Evolutionary conservation across 2,329 filamentous ascomycete species (phyloP).

Genomic region (Venturia effusa): DNA sequence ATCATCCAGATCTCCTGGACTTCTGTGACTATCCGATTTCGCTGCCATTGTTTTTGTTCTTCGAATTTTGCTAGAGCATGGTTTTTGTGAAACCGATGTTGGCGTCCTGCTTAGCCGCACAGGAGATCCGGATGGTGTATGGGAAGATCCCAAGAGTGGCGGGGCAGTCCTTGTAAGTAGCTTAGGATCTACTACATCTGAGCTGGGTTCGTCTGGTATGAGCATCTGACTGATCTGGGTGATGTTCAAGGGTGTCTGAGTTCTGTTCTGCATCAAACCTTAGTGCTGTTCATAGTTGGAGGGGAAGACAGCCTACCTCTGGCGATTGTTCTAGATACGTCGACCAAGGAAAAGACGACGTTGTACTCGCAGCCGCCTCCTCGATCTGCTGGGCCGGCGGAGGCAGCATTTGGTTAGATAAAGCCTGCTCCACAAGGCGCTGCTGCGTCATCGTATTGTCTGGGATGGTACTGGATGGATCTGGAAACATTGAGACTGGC

Average conservation of each 20-base stretch:
- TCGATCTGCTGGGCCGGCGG: background rate
- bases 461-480: constrained; percentile 9
- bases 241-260: background rate
- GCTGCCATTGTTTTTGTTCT: constrained; percentile 1
- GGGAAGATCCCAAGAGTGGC: background rate
- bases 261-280: background rate
- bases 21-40: background rate
- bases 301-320: background rate
- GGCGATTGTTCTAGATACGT: background rate
- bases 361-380: background rate
- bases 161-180: background rate
- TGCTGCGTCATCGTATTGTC: constrained; percentile 10
- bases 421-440: constrained; percentile 4
- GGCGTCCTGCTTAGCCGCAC: background rate
- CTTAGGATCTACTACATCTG: background rate
- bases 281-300: background rate
- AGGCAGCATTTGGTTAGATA: background rate
- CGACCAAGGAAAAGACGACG: constrained; percentile 7
- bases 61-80: background rate
- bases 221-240: constrained; percentile 1
- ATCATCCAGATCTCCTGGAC: background rate
- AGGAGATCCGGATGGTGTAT: background rate
- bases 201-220: background rate
- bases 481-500: constrained; percentile 8
- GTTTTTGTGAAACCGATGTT: background rate